Evolutionary conservation across 345 rosid genomes (phyloP).

Genomic region (Salix arbutifolia): DNA sequence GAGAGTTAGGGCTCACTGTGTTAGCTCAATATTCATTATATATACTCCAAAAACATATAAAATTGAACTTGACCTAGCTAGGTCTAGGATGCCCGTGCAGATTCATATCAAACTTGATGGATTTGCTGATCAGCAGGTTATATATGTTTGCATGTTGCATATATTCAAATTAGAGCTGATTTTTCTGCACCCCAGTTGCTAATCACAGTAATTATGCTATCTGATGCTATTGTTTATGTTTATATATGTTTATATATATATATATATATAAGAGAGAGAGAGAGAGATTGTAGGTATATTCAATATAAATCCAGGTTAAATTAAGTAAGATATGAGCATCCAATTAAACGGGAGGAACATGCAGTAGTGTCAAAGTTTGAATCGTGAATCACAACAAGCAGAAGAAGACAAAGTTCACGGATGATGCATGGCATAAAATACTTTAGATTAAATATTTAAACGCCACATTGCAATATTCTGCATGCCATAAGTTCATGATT

Average conservation of each 20-base stretch:
- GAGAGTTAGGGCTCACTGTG: not conserved
- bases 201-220: accelerated
- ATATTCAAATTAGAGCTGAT: not conserved
- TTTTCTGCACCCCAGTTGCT: not conserved
- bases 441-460: not conserved
- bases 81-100: not conserved
- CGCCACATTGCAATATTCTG: not conserved
- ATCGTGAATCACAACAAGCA: not conserved
- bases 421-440: not conserved
- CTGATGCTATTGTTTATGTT: not conserved
- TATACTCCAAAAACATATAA: not conserved
- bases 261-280: no score
- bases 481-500: not conserved
- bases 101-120: not conserved
- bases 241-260: no score
- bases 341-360: not conserved
- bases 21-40: not conserved
- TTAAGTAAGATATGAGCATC: not conserved
- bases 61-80: not conserved
- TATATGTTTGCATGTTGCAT: not conserved
- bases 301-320: not conserved
- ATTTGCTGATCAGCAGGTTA: not conserved
- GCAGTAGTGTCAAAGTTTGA: not conserved
- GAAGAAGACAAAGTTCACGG: not conserved
- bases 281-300: not conserved